Evolutionary conservation across 129 eudicot genomes (phyloP).

Genomic region (Flaveria sonorensis): DNA sequence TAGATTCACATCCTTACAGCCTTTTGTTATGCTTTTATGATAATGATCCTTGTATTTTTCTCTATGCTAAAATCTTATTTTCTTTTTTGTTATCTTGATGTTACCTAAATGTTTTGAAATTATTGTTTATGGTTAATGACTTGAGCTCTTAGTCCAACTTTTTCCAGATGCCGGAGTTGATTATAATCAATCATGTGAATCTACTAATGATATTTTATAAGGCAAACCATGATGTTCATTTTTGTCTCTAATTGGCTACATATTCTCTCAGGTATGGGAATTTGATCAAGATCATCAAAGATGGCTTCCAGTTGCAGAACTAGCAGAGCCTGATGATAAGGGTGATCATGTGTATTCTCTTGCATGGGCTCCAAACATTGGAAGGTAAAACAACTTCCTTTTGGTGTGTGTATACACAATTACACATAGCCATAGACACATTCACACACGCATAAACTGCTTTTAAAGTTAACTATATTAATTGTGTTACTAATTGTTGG

Average conservation of each 20-base stretch:
- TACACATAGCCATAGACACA: too few relatives aligned
- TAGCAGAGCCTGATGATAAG: constrained; percentile 67
- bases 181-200: not conserved
- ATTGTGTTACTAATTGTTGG: not conserved
- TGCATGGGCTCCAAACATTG: constrained; percentile 95
- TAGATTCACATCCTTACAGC: constrained; percentile 11
- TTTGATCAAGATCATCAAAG: constrained; percentile 97
- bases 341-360: constrained; percentile 66
- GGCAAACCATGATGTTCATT: not conserved
- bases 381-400: constrained; percentile 53
- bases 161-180: not conserved
- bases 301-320: constrained; percentile 99
- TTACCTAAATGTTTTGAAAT: not conserved
- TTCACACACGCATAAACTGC: not conserved
- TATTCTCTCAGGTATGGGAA: constrained; percentile 80
- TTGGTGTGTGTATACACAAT: not conserved
- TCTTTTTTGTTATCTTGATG: constrained; percentile 22
- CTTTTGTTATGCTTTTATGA: constrained; percentile 7
- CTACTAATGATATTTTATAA: not conserved
- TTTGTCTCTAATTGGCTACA: constrained; percentile 11
- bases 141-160: constrained; percentile 16
- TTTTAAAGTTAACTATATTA: not conserved
- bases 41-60: not conserved
- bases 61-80: not conserved
- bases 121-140: not conserved